Evolutionary conservation across 495 filamentous ascomycete genomes (phyloP).

Genomic region (Stereocaulon alpinum): DNA sequence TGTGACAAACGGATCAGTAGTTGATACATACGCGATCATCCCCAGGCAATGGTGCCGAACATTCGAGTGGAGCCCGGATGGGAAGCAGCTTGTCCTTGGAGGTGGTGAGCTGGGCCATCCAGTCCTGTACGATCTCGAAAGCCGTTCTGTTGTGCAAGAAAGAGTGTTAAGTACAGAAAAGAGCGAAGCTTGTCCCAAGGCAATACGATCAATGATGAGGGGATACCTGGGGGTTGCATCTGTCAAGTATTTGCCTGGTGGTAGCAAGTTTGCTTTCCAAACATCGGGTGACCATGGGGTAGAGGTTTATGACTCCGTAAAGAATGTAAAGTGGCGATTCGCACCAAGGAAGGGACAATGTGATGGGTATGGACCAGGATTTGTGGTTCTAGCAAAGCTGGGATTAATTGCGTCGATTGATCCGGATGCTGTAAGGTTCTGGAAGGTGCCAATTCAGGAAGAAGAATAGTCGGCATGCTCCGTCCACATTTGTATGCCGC

Average conservation of each 20-base stretch:
- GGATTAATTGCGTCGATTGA: constrained; percentile 1
- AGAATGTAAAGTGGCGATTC: constrained; percentile 1
- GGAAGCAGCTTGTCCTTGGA: constrained; percentile 9
- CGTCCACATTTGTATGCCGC: no score
- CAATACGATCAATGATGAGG: constrained; percentile 2
- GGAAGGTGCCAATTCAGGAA: background rate
- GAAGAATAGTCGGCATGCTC: background rate
- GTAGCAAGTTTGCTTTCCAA: constrained; percentile 13
- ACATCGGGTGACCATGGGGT: constrained; percentile 7
- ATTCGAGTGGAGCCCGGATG: constrained; percentile 13
- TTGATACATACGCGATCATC: constrained; percentile 18
- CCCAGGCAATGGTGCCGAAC: constrained; percentile 4
- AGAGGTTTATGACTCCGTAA: constrained; percentile 16
- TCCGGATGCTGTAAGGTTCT: constrained; percentile 2
- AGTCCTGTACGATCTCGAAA: constrained; percentile 12
- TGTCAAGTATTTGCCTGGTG: background rate
- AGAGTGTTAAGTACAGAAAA: constrained; percentile 7
- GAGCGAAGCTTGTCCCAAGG: background rate
- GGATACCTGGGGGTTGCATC: background rate
- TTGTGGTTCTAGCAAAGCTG: background rate
- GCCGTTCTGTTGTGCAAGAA: constrained; percentile 10
- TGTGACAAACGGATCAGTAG: constrained; percentile 10
- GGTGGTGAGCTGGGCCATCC: background rate
- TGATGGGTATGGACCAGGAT: background rate
- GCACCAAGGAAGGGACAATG: background rate